Evolutionary conservation across 345 rosid species (phyloP).

Genomic region (Citrus inodora): DNA sequence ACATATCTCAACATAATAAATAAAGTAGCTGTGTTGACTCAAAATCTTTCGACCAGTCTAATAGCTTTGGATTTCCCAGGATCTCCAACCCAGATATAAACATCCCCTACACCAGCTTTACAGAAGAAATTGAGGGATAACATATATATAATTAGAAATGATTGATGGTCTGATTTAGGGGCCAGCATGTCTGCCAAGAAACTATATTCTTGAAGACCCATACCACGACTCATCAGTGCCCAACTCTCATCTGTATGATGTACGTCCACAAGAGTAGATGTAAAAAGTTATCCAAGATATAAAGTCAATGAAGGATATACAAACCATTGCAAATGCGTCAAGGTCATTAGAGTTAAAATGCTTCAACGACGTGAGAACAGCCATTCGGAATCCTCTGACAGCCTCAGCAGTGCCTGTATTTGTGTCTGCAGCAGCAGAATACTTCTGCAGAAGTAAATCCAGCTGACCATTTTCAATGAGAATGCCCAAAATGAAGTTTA

Average conservation of each 20-base stretch:
- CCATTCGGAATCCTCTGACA: constrained; percentile 93
- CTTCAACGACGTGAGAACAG: constrained; percentile 92
- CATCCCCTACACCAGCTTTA: background rate
- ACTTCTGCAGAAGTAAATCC: constrained; percentile 91
- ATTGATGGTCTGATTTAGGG: background rate
- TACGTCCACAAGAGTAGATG: background rate
- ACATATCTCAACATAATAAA: background rate
- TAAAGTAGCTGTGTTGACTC: background rate
- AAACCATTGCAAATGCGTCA: constrained; percentile 90
- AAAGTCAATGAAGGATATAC: constrained; percentile 21
- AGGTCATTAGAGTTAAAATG: constrained; percentile 83
- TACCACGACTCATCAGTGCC: background rate
- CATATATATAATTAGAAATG: background rate
- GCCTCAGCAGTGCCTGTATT: constrained; percentile 77
- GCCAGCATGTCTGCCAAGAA: background rate
- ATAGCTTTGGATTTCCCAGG: background rate
- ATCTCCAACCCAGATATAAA: background rate
- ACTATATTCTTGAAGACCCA: background rate
- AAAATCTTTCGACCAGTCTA: background rate
- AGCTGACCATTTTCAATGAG: constrained; percentile 94
- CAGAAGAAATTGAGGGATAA: background rate
- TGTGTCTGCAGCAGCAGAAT: constrained; percentile 84
- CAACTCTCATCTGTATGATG: background rate
- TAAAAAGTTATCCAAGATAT: background rate
- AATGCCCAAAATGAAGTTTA: constrained; percentile 90